Percentiles rank a stretch among this genome's conserved stretches.
These are phyloP conservation scores for Naegleria gruberi DNA, from an alignment of 208 protist genomes.

Conservation along the genomic window DNA sequence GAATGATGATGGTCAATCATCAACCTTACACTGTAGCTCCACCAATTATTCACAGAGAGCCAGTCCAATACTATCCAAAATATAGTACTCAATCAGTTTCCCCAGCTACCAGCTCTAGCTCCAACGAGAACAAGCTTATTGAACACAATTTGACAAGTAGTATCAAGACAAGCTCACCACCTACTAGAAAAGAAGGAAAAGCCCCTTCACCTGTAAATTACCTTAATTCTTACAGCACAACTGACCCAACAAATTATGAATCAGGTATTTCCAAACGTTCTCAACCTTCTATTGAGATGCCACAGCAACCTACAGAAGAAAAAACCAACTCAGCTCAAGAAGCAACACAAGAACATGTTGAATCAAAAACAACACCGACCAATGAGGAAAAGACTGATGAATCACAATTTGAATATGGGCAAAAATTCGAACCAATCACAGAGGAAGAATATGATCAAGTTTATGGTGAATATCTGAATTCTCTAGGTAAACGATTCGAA, in stretches of 20 bases:
- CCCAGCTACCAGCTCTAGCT: not conserved
- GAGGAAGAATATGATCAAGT: not conserved
- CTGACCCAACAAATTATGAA: not conserved
- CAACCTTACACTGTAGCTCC: not conserved
- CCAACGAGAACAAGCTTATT: not conserved
- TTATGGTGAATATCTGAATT: not conserved
- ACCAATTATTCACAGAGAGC: not conserved
- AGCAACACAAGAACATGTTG: not conserved
- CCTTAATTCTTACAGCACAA: not conserved
- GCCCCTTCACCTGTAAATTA: not conserved
- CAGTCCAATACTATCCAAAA: not conserved
- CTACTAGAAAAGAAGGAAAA: not conserved
- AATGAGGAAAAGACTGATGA: not conserved
- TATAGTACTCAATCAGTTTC: not conserved
- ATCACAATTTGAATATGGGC: not conserved
- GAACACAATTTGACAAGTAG: not conserved
- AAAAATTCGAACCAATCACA: not conserved
- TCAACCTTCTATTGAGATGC: not conserved
- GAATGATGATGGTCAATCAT: not conserved
- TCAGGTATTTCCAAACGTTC: not conserved
- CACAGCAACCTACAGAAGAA: not conserved
- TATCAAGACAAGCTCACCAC: not conserved
- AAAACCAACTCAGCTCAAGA: not conserved
- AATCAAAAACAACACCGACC: not conserved
- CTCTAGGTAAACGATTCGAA: not conserved